Conservation (phyloP, 345 rosid species). For the Erucastrum elatum region DNA sequence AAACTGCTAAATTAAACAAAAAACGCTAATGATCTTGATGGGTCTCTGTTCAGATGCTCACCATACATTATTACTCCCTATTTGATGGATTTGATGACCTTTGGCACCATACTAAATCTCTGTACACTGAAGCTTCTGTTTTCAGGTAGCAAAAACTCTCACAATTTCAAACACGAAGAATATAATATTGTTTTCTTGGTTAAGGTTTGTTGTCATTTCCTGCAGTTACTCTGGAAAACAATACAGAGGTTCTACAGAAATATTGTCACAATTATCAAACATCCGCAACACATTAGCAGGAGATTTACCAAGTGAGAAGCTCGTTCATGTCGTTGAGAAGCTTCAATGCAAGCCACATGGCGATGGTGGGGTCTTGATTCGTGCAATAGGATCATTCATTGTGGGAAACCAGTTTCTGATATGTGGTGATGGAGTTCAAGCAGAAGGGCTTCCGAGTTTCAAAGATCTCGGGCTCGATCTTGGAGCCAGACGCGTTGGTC, state of each 20-base stretch:
- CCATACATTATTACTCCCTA: conserved; percentile 90
- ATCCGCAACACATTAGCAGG: conserved; percentile 76
- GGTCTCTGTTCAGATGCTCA: conserved; percentile 63
- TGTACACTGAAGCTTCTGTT: conserved; percentile 66
- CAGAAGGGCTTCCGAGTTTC: conserved; percentile 81
- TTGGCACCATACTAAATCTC: conserved; percentile 69
- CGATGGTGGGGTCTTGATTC: conserved; percentile 69
- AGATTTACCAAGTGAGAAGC: conserved; percentile 80
- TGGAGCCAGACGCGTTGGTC: conserved; percentile 73
- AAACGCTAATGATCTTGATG: conserved; percentile 6
- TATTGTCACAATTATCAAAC: conserved; percentile 55
- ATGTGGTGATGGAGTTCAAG: conserved; percentile 92
- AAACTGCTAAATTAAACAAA: background rate
- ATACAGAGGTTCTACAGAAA: conserved; percentile 56
- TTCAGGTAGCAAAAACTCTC: conserved; percentile 54
- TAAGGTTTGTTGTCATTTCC: background rate
- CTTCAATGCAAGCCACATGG: conserved; percentile 71
- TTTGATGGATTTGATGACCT: conserved; percentile 84
- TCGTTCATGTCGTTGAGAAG: conserved; percentile 88
- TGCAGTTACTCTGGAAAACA: conserved; percentile 62
- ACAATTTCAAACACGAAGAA: background rate
- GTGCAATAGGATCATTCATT: conserved; percentile 83
- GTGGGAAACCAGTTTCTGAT: conserved; percentile 85
- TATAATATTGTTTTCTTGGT: background rate
- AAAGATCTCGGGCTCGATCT: conserved; percentile 82